These are phyloP conservation scores for Cryptococcus sp. DNA, from an alignment of 1,284 basidiomycete species.

Conservation along the genomic window DNA sequence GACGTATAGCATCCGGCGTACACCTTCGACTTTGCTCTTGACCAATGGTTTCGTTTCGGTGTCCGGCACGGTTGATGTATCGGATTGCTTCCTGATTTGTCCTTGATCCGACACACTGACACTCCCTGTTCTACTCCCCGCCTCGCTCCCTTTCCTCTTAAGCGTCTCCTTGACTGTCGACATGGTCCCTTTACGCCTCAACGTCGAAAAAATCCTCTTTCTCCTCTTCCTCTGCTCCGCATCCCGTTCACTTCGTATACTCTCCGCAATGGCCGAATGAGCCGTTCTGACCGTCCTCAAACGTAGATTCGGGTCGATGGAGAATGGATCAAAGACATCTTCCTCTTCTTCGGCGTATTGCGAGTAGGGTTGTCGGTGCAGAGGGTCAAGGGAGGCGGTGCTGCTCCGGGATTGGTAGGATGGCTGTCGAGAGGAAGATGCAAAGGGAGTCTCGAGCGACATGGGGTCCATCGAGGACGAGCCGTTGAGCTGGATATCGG, in stretches of 20 bases:
- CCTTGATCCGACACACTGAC: constrained; percentile 20
- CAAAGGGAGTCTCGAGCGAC: not conserved
- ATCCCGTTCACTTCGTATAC: constrained; percentile 67
- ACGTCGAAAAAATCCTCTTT: constrained; percentile 49
- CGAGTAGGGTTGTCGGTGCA: not conserved
- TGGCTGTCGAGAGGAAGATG: not conserved
- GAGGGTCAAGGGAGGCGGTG: not conserved
- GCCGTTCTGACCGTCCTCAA: constrained; percentile 83
- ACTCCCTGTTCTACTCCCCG: not conserved
- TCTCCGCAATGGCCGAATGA: constrained; percentile 79
- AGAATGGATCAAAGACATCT: constrained; percentile 37
- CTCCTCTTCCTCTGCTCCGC: constrained; percentile 56
- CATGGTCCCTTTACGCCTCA: constrained; percentile 46
- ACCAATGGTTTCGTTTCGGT: not conserved
- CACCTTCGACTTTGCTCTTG: not conserved
- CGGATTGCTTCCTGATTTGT: constrained; percentile 11
- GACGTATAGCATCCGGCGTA: constrained; percentile 71
- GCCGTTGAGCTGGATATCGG: not conserved
- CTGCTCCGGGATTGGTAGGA: constrained; percentile 7
- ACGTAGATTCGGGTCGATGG: constrained; percentile 75
- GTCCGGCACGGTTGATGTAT: not conserved
- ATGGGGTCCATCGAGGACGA: not conserved
- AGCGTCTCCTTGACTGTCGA: constrained; percentile 8
- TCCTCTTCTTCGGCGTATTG: constrained; percentile 17
- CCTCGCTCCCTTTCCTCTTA: not conserved